These are phyloP conservation scores for Fistulifera pelliculosa DNA, from an alignment of 108 stramenopile species.

Conservation along the genomic window DNA sequence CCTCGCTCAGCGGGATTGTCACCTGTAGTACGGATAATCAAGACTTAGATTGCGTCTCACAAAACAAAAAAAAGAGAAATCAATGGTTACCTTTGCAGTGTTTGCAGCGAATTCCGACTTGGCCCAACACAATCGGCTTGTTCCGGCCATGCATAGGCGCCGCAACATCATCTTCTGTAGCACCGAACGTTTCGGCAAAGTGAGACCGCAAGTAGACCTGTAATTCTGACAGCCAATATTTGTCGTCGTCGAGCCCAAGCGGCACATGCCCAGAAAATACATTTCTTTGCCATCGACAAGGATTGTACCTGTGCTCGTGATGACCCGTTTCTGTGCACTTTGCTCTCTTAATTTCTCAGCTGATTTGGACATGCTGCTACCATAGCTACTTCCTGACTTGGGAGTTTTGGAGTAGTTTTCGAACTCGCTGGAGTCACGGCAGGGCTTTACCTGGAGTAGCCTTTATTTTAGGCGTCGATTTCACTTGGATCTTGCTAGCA, in stretches of 20 bases:
- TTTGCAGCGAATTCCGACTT: slow-evolving; percentile 81
- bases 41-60: not conserved
- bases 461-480: too few species aligned
- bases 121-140: slow-evolving; percentile 79
- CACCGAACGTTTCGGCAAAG: slow-evolving; percentile 79
- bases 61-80: not conserved
- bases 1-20: slow-evolving; percentile 48
- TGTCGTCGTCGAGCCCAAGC: slow-evolving; percentile 69
- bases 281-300: slow-evolving; percentile 2
- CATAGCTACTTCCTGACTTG: too few species aligned
- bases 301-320: too few species aligned
- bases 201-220: slow-evolving; percentile 71
- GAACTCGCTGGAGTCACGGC: too few species aligned
- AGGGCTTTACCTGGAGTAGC: too few species aligned
- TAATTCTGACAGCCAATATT: slow-evolving; percentile 78
- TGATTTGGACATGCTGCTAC: too few species aligned
- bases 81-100: slow-evolving; percentile 74
- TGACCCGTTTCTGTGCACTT: too few species aligned
- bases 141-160: slow-evolving; percentile 80
- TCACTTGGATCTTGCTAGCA: too few species aligned
- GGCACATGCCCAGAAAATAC: slow-evolving; percentile 54
- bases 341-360: too few species aligned
- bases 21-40: slow-evolving; percentile 13
- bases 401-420: too few species aligned
- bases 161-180: slow-evolving; percentile 53